phyloP scores from a whole-genome alignment of 495 filamentous ascomycete species.

The Penicillium manginii region DNA sequence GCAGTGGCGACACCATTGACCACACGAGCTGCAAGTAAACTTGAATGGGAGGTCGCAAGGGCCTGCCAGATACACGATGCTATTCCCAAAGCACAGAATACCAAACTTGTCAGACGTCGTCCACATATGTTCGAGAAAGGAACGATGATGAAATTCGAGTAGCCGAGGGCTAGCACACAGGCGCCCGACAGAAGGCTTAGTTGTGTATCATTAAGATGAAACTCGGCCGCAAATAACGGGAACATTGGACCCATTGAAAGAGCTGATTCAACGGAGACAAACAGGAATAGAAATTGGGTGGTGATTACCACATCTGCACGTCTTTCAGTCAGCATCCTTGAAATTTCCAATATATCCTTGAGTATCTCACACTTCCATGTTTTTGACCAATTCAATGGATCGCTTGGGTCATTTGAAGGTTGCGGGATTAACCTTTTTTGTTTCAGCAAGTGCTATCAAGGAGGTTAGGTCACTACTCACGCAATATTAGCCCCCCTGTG shows the following conservation, averaged over 20 bases:
- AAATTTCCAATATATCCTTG: neutral
- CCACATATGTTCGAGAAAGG: conserved; percentile 58
- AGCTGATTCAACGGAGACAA: conserved; percentile 54
- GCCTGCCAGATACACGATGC: conserved; percentile 59
- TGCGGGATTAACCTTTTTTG: neutral
- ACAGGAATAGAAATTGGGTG: conserved; percentile 46
- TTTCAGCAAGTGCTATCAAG: neutral
- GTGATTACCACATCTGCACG: conserved; percentile 32
- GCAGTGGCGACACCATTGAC: conserved; percentile 61
- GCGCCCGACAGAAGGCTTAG: conserved; percentile 55
- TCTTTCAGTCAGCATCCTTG: neutral
- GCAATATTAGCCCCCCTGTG: neutral
- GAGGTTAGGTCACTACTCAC: neutral
- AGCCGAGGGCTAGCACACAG: conserved; percentile 56
- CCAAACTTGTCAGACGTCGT: conserved; percentile 54
- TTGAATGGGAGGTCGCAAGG: conserved; percentile 51
- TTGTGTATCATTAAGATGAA: conserved; percentile 43
- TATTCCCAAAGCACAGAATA: conserved; percentile 52
- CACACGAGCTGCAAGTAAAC: conserved; percentile 57
- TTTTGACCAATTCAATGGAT: conserved; percentile 4
- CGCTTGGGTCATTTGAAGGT: neutral
- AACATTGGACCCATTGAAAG: conserved; percentile 57
- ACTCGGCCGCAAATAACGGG: conserved; percentile 50
- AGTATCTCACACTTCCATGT: conserved; percentile 5
- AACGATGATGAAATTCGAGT: conserved; percentile 58